Evolutionary conservation across 2,329 filamentous ascomycete species (phyloP).

Genomic region (Camptophora hylomeconis): DNA sequence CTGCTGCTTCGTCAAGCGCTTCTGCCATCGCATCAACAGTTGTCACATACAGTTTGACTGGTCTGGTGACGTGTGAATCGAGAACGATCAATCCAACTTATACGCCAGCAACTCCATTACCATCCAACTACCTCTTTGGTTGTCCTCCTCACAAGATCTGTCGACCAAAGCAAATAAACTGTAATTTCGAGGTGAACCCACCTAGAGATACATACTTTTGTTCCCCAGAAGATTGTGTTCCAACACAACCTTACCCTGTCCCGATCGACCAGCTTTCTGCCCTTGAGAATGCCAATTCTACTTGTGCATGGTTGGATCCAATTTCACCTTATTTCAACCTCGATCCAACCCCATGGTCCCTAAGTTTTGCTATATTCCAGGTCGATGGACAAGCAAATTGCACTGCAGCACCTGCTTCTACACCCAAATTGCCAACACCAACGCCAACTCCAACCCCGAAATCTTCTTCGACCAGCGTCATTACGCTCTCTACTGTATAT

Average conservation of each 20-base stretch:
- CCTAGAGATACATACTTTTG: slow-evolving; percentile 27
- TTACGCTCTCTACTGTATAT: too few species aligned
- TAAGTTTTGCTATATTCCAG: slow-evolving; percentile 49
- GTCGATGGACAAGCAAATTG: slow-evolving; percentile 9
- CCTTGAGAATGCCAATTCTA: slow-evolving; percentile 23
- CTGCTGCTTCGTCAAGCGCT: not conserved
- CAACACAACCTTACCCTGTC: slow-evolving; percentile 9
- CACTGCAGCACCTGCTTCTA: slow-evolving; percentile 12
- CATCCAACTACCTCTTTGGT: slow-evolving; percentile 27
- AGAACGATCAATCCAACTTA: slow-evolving; percentile 22
- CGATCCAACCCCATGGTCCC: slow-evolving; percentile 48
- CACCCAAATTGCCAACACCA: not conserved
- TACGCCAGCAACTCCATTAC: slow-evolving; percentile 18
- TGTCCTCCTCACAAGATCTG: slow-evolving; percentile 32
- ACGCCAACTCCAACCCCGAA: not conserved
- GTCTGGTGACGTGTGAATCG: slow-evolving; percentile 18
- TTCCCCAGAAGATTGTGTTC: slow-evolving; percentile 26
- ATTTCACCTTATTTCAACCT: slow-evolving; percentile 46
- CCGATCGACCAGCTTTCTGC: too few species aligned
- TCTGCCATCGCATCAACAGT: slow-evolving; percentile 1
- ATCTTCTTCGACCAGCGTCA: too few species aligned
- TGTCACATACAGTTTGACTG: not conserved
- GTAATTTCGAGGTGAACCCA: slow-evolving; percentile 28
- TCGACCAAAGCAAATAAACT: slow-evolving; percentile 25
- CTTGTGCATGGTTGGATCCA: slow-evolving; percentile 9